A percentile compares a stretch with the other conserved stretches of the same genome.
These are phyloP conservation scores for Xylariomycetidae sp. DNA, from an alignment of 2,329 filamentous ascomycete genomes.

Conservation along the genomic window DNA sequence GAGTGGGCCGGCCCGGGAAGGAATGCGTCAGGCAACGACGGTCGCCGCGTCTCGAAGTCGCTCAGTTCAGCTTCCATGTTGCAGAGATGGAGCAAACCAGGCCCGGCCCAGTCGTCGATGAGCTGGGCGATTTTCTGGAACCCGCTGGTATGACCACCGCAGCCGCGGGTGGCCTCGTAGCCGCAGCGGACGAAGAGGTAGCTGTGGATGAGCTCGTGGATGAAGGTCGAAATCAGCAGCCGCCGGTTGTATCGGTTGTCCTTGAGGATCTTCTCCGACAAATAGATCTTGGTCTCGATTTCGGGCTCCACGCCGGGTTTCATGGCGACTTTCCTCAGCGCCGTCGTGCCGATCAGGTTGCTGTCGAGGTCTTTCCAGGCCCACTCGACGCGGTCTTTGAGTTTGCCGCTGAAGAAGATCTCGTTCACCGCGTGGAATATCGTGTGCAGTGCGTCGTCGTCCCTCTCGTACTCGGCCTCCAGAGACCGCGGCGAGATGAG, in stretches of 20 bases:
- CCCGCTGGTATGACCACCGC: conserved; percentile 55
- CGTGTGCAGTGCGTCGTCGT: conserved; percentile 49
- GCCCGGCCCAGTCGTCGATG: conserved; percentile 57
- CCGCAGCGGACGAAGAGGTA: conserved; percentile 60
- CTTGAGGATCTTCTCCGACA: conserved; percentile 54
- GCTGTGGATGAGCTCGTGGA: conserved; percentile 63
- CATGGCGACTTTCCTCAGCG: conserved; percentile 19
- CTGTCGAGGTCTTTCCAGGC: conserved; percentile 51
- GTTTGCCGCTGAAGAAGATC: conserved; percentile 53
- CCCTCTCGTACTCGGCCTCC: conserved; percentile 44
- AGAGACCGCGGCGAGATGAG: conserved; percentile 47
- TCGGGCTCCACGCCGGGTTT: not conserved
- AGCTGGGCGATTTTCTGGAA: conserved; percentile 52
- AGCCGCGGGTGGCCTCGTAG: conserved; percentile 45
- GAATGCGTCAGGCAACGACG: not conserved
- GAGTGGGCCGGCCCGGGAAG: conserved; percentile 11
- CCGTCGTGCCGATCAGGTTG: conserved; percentile 58
- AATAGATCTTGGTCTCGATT: conserved; percentile 54
- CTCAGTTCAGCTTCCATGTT: conserved; percentile 58
- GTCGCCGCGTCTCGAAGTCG: conserved; percentile 33
- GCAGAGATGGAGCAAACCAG: conserved; percentile 46
- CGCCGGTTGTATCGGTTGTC: conserved; percentile 51
- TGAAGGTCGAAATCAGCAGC: conserved; percentile 57
- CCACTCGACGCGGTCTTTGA: conserved; percentile 54
- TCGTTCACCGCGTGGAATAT: conserved; percentile 58